Base-by-base conservation (phyloP, 768 basidiomycete species). In the Mycena amicta region DNA sequence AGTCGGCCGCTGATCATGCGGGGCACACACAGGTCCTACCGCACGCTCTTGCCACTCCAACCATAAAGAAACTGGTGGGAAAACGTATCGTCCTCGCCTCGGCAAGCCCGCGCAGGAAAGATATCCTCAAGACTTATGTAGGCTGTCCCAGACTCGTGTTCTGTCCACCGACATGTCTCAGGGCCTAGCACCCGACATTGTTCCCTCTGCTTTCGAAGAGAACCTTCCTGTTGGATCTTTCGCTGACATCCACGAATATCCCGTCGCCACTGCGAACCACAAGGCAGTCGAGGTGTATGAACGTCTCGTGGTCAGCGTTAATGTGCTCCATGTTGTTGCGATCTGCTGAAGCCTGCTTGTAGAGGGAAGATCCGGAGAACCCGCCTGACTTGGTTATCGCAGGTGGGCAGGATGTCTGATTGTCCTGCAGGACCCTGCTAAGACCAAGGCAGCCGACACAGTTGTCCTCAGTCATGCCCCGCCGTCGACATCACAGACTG, bases 241-340 rank as follows among this genome's bases (percentile, higher is more conserved):
- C 68, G 83, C 85, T 8, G 83, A 90, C 61, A 76, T 85, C 18
- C 85, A 85, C 31, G 87, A 88, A 66, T 91, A 93, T 68, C 87
- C 89, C 0, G 86, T 89, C 5, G 81, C 89, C 4, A 94, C 89
- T 0, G 89, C 89, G 12, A 82, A 80, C 2, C 83, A 89, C 64
- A 90, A 92, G 82, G 95, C 85, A 27, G 86, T 89, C 39, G 92
- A 95, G 70, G 95, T 93, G 22, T 95, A 95, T 68, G 84, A 89
- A 71, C 76, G 86, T n/a, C 76, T 94, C n/a, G 86, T 92, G 50
- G 83, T 87, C 64, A 66, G 85, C 73, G 1, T 12, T 25, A 69
- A 52, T 53, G 30, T 3, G 22, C 3, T 11, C 16, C 26, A 26
- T 1, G 22, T 15, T 45, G 52, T 50, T 27, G 49, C 20, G 29